Conservation (phyloP, 495 filamentous ascomycete species). For the Durotheca rogersii region DNA sequence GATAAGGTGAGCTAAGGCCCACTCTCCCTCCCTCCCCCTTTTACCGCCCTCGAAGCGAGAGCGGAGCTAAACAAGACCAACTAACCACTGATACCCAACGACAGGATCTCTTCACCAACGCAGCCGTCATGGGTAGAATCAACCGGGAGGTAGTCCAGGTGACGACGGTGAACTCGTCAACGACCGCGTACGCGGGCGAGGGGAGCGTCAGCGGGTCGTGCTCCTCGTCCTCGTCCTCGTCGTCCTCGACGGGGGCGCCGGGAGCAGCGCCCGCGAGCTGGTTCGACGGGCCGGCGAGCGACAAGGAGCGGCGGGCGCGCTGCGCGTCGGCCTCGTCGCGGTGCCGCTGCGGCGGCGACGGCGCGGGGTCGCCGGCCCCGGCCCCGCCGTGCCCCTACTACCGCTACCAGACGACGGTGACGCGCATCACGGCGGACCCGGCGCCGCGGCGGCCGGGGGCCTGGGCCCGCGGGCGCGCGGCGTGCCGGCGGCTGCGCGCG, state of each 20-base stretch:
- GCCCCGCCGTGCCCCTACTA: too few relatives aligned
- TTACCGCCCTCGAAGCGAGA: neutral
- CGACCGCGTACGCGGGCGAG: conserved; percentile 16
- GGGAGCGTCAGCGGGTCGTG: too few relatives aligned
- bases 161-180: conserved; percentile 35
- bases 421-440: conserved; percentile 25
- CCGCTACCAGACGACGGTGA: conserved; percentile 29
- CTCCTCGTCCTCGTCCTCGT: too few relatives aligned
- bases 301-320: conserved; percentile 11
- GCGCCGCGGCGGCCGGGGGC: conserved; percentile 18
- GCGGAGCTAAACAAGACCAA: neutral
- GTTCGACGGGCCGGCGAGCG: conserved; percentile 32
- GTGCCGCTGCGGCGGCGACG: conserved; percentile 22
- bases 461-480: conserved; percentile 4
- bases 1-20: conserved; percentile 44
- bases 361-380: conserved; percentile 2
- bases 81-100: neutral
- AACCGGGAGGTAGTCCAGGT: conserved; percentile 36
- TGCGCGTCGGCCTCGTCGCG: conserved; percentile 5
- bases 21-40: neutral
- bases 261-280: conserved; percentile 23
- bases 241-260: conserved; percentile 18
- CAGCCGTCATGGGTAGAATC: conserved; percentile 36
- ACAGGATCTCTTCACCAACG: conserved; percentile 33
- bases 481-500: conserved; percentile 19